Evolutionary conservation across 805 yeast species (phyloP).

Genomic region (Scheffersomyces coipomensis): DNA sequence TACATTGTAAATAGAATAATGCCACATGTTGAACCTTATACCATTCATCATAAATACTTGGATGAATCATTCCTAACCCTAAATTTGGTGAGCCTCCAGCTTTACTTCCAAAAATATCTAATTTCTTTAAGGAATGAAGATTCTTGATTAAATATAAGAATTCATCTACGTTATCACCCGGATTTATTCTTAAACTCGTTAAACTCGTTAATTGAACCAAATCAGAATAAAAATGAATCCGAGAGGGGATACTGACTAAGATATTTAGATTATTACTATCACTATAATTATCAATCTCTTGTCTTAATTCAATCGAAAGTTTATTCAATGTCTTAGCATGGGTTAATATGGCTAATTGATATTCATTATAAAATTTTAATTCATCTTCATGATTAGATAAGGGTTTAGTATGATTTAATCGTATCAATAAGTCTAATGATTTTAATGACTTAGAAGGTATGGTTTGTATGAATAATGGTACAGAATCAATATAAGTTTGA

Average conservation of each 20-base stretch:
- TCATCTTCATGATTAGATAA: slow-evolving; percentile 7
- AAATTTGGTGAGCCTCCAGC: slow-evolving; percentile 55
- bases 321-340: slow-evolving; percentile 19
- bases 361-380: slow-evolving; percentile 7
- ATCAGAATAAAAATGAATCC: slow-evolving; percentile 8
- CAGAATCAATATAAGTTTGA: slow-evolving; percentile 41
- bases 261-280: slow-evolving; percentile 3
- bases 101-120: slow-evolving; percentile 49
- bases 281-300: slow-evolving; percentile 18
- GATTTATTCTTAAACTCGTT: slow-evolving; percentile 40
- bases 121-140: slow-evolving; percentile 23
- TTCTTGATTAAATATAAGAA: slow-evolving; percentile 19
- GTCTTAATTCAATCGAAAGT: slow-evolving; percentile 40
- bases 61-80: slow-evolving; percentile 54
- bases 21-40: slow-evolving; percentile 56
- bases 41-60: slow-evolving; percentile 58
- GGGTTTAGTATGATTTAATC: slow-evolving; percentile 34
- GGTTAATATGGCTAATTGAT: slow-evolving; percentile 16
- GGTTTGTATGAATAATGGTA: slow-evolving; percentile 28
- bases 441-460: slow-evolving; percentile 18
- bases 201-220: slow-evolving; percentile 18
- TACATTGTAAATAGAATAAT: slow-evolving; percentile 28
- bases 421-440: slow-evolving; percentile 38
- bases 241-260: slow-evolving; percentile 1
- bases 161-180: slow-evolving; percentile 14